Evolutionary conservation across 805 yeast species (phyloP), one percentile per base, ranked within the genome.

Genomic region (Teunomyces gatunensis): DNA sequence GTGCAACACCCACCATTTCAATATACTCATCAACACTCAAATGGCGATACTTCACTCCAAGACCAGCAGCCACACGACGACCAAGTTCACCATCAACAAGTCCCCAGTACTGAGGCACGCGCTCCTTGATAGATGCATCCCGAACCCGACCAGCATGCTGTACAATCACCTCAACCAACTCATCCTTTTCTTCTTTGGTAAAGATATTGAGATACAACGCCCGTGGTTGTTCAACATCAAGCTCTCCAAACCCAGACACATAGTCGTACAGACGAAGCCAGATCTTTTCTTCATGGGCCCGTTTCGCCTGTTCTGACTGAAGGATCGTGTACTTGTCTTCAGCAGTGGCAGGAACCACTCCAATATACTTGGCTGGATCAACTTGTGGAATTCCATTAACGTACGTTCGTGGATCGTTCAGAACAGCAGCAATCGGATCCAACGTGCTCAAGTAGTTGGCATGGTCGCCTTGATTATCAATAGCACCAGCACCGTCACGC

Each of bases 401-500:
- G 12, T 49, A 48, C 23, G 47, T 53, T 46, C 42, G 49, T 42
- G 56, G 49, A 54, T 53, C 62, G 45, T 47, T 60, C 13, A 49
- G 54, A 40, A 51, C 57, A 44, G 54, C 52, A 44, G 53, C 66
- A 39, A 69, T 54, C 5, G 78, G 75, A 37, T 56, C 54, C 46
- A 61, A 54, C 21, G 88, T 77, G 49, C 75, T 79, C 50, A 84
- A 71, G 68, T 89, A 88, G 69, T 85, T 86, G 63, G 96, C 92
- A 54, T 81, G 80, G 47, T 79, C 69, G 37, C 95, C 96, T 61
- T 84, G 78, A 71, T 89, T 89, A 47, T 77, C 78, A 58, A 72
- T 68, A 43, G 72, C 74, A 45, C 84, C 84, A 40, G 83, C 78
- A 67, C 96, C 96, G 65, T 89, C 96, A 72, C 96, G 72, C 39